These are phyloP conservation scores for Vararia minispora DNA, from an alignment of 768 basidiomycete species.

Conservation along the genomic window DNA sequence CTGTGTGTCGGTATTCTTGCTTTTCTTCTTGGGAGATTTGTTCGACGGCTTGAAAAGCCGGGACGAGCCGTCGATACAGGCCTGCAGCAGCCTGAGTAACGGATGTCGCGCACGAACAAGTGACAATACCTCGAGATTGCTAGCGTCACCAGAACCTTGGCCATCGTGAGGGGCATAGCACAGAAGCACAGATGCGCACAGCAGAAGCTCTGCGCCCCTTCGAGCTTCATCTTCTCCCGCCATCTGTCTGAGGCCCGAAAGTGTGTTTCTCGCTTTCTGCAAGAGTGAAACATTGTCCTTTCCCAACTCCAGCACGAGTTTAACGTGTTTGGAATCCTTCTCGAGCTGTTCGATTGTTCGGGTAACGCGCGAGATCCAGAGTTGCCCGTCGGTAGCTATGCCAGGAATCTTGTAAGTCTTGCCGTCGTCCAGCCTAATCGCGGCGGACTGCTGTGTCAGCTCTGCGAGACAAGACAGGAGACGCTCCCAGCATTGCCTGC, in stretches of 20 bases:
- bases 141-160: slow-evolving; percentile 32
- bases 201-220: slow-evolving; percentile 59
- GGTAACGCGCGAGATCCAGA: slow-evolving; percentile 69
- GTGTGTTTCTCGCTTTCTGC: slow-evolving; percentile 30
- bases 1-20: slow-evolving; percentile 30
- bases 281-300: slow-evolving; percentile 42
- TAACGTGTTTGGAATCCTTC: slow-evolving; percentile 58
- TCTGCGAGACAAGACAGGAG: slow-evolving; percentile 68
- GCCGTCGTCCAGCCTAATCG: slow-evolving; percentile 40
- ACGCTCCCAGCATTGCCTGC: slow-evolving; percentile 51
- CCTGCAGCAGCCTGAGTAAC: slow-evolving; percentile 26
- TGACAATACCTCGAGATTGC: slow-evolving; percentile 47
- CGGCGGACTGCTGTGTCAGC: slow-evolving; percentile 45
- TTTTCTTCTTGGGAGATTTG: slow-evolving; percentile 18
- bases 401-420: slow-evolving; percentile 45
- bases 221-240: slow-evolving; percentile 40
- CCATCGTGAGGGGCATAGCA: slow-evolving; percentile 57
- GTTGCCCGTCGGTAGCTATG: slow-evolving; percentile 58
- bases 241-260: slow-evolving; percentile 36
- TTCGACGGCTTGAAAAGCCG: slow-evolving; percentile 35
- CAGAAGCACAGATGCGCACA: slow-evolving; percentile 60
- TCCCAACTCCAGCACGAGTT: slow-evolving; percentile 37
- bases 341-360: slow-evolving; percentile 44
- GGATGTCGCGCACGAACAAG: background rate
- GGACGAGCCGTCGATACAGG: slow-evolving; percentile 45